A percentile compares a stretch with the other conserved stretches of the same genome.
phyloP scores from a whole-genome alignment of 2,329 filamentous ascomycete genomes.

The Bipolaris victoriae region DNA sequence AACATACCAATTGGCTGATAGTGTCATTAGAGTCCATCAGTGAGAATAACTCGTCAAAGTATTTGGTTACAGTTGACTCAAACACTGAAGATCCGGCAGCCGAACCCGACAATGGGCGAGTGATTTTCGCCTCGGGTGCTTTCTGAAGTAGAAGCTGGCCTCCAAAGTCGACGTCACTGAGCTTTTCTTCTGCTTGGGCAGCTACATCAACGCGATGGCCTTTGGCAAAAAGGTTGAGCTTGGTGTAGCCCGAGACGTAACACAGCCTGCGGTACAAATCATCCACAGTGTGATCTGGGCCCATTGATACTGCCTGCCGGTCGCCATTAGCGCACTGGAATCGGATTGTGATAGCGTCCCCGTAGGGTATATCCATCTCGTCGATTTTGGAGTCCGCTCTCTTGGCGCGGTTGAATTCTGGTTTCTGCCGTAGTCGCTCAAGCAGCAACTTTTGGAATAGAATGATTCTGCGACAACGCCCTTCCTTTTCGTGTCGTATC shows the following conservation, averaged over 20 bases:
- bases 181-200: conserved; percentile 62
- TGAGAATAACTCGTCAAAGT: conserved; percentile 83
- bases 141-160: conserved; percentile 41
- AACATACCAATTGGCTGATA: conserved; percentile 38
- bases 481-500: conserved; percentile 38
- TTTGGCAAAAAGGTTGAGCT: conserved; percentile 74
- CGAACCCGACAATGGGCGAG: conserved; percentile 25
- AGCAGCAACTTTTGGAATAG: conserved; percentile 46
- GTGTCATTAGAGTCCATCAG: conserved; percentile 75
- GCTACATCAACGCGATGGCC: conserved; percentile 70
- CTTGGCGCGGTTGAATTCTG: conserved; percentile 40
- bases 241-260: conserved; percentile 74
- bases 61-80: conserved; percentile 78
- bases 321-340: conserved; percentile 70
- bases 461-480: conserved; percentile 41
- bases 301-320: conserved; percentile 68
- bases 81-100: conserved; percentile 57
- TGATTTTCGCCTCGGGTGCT: conserved; percentile 35
- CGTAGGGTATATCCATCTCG: conserved; percentile 60
- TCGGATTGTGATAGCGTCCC: conserved; percentile 69
- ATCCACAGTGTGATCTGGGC: conserved; percentile 71
- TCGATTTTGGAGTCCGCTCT: conserved; percentile 47
- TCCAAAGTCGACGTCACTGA: conserved; percentile 61
- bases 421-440: conserved; percentile 36
- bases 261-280: conserved; percentile 72